Conservation (phyloP, 108 stramenopile species). For the Cyclotella baltica region DNA sequence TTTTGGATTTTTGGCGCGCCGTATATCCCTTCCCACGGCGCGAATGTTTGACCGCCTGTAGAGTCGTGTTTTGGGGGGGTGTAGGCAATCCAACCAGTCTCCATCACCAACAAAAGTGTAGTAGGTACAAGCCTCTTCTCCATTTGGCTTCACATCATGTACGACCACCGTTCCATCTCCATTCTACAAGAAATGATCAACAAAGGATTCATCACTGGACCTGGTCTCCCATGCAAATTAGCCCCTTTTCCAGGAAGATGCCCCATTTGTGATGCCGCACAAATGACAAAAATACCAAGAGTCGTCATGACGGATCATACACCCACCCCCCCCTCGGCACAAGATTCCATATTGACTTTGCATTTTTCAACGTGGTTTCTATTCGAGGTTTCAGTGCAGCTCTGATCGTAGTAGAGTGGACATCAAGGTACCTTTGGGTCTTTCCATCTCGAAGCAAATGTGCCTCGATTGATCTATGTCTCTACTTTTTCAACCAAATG, state of each 20-base stretch:
- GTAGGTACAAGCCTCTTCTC: constrained; percentile 5
- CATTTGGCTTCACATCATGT: background rate
- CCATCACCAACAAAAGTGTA: background rate
- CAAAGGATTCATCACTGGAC: constrained; percentile 9
- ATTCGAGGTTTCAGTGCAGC: constrained; percentile 1
- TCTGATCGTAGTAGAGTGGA: constrained; percentile 14
- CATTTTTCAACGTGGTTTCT: constrained; percentile 19
- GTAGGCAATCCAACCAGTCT: constrained; percentile 18
- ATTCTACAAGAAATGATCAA: constrained; percentile 9
- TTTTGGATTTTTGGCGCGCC: no score
- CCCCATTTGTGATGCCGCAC: constrained; percentile 9
- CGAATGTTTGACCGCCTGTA: no score
- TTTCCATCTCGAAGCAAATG: constrained; percentile 15
- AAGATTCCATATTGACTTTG: constrained; percentile 19
- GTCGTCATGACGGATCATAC: background rate
- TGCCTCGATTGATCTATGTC: constrained; percentile 18
- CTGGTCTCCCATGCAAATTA: constrained; percentile 9
- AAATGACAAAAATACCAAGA: constrained; percentile 8
- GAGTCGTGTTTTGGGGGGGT: no score
- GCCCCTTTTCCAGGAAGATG: constrained; percentile 16
- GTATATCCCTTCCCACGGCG: no score
- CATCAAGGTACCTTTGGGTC: constrained; percentile 4
- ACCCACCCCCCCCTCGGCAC: constrained; percentile 8
- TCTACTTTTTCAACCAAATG: constrained; percentile 14
- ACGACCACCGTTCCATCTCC: constrained; percentile 7